Evolutionary conservation across 257 asterid genomes (phyloP), one percentile per base, ranked within the genome.

Genomic region (Nicotiana undulata): DNA sequence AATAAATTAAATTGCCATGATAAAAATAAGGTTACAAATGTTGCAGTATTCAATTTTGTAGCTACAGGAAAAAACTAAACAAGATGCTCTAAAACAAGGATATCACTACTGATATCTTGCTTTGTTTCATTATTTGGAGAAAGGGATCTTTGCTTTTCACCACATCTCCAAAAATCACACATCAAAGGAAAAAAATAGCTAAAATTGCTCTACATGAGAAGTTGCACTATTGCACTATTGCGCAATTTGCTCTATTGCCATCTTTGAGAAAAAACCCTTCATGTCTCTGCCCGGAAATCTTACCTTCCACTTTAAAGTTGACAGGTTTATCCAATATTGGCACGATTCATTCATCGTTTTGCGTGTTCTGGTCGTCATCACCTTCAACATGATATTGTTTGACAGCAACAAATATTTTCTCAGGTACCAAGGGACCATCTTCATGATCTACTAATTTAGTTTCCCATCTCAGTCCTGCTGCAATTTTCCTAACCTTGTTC

Each of bases 371-470:
- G 44, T 82, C 77, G 5, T 68, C 88, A 3, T 82, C 63, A 60
- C 88, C 88, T 63, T 83, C 92, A 7, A 90, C 93, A 91, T 94
- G 83, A 68, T 94, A 94, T 63, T 85, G 94, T 37, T 94, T 93
- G 0, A 88, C 90, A 1, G 93, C 98, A 8, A 94, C 63, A 13
- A 94, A 90, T 80, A 93, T 88, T 80, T 94, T 94, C 88, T 93
- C 92, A 9, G 98, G 96, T 53, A 94, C 98, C 12, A 94, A 84
- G 16, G 98, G 98, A 9, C 98, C 98, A 55, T 93, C 98, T 80
- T 94, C 98, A 26, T 94, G 98, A 84, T 94, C 98, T 81, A 87
- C 34, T 92, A 94, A 83, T 82, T 89, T 94, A 2, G 81, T 60
- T 15, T 90, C 95, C 98, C 98, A 94, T 86, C 98, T 87, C 97